These are phyloP conservation scores for Penicillium paradoxum DNA, from an alignment of 495 filamentous ascomycete species.

Conservation along the genomic window DNA sequence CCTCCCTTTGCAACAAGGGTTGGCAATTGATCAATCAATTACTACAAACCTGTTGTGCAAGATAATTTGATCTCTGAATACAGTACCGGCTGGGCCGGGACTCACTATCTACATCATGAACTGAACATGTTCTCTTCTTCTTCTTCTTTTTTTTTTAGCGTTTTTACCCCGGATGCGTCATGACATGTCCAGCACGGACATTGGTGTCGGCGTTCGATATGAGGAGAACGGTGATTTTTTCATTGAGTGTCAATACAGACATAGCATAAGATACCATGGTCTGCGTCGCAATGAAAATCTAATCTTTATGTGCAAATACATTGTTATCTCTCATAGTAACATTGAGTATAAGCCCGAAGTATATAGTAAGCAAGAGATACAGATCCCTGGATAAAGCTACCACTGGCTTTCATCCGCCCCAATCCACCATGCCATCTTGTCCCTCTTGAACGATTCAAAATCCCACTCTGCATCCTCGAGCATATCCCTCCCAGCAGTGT, in stretches of 20 bases:
- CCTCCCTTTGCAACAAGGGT: background rate
- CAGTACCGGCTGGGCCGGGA: background rate
- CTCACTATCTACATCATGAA: background rate
- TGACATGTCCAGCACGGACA: background rate
- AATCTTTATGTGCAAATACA: too few relatives aligned
- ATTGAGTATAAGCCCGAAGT: background rate
- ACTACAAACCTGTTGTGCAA: background rate
- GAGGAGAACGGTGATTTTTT: background rate
- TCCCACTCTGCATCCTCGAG: conserved; percentile 78
- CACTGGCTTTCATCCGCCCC: conserved; percentile 35
- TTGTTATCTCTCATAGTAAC: too few relatives aligned
- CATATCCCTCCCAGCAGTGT: conserved; percentile 34
- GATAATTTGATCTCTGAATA: background rate
- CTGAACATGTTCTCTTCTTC: background rate
- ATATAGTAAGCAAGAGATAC: background rate
- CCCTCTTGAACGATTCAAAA: conserved; percentile 64
- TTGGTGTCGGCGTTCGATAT: background rate
- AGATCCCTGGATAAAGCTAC: conserved; percentile 10
- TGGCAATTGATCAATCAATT: background rate
- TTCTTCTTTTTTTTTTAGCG: background rate
- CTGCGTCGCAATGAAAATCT: background rate
- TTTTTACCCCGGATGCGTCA: background rate
- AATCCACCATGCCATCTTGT: conserved; percentile 60
- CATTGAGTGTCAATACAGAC: background rate
- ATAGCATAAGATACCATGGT: conserved; percentile 30